A percentile compares a stretch with the other conserved stretches of the same genome.
Evolutionary conservation across 441 rosid species (phyloP).

Genomic region (Manihot esculenta): DNA sequence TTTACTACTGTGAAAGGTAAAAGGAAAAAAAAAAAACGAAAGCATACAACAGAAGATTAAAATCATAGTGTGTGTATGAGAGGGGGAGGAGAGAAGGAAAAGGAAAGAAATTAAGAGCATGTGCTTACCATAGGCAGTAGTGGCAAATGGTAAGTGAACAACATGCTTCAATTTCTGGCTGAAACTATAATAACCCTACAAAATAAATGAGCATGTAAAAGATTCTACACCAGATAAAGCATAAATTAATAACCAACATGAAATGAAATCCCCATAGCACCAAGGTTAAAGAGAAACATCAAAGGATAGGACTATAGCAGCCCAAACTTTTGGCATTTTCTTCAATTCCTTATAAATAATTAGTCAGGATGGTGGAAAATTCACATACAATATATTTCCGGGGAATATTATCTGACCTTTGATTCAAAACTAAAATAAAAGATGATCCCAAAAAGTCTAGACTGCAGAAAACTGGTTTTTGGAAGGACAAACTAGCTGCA

Average conservation of each 20-base stretch:
- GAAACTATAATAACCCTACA: slow-evolving; percentile 94
- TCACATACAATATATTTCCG: background rate
- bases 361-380: background rate
- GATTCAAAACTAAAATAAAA: background rate
- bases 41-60: too few relatives aligned
- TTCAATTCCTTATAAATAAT: background rate
- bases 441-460: background rate
- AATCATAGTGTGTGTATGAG: background rate
- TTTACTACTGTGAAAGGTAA: too few relatives aligned
- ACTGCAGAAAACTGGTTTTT: background rate
- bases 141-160: slow-evolving; percentile 87
- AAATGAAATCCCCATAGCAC: background rate
- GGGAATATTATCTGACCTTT: background rate
- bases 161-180: slow-evolving; percentile 97
- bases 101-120: too few relatives aligned
- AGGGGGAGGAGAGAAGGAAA: background rate
- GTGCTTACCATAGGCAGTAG: slow-evolving; percentile 74
- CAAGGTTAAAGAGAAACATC: slow-evolving; percentile 2
- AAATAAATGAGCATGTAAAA: slow-evolving; percentile 22
- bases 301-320: slow-evolving; percentile 5
- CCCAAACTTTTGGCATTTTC: background rate
- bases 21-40: background rate
- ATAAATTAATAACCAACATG: background rate
- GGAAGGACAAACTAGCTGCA: background rate
- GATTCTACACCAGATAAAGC: slow-evolving; percentile 13